Evolutionary conservation across 2,329 filamentous ascomycete genomes (phyloP).

Genomic region (Exserohilum turcica): DNA sequence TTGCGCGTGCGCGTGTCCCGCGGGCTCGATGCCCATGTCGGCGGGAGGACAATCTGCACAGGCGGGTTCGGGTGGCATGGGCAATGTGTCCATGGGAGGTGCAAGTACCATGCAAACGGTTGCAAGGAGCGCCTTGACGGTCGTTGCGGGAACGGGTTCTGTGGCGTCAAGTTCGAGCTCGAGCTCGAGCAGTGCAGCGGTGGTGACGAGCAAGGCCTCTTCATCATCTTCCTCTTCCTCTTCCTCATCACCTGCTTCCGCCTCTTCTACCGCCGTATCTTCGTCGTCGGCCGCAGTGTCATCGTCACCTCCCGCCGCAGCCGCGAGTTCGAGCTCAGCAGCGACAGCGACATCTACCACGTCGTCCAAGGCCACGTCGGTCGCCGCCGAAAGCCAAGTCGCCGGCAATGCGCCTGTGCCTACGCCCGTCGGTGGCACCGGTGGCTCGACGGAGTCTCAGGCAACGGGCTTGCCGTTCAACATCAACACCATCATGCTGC

Average conservation of each 20-base stretch:
- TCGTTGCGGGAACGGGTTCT: conserved; percentile 26
- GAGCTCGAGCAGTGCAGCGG: conserved; percentile 12
- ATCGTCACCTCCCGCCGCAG: background rate
- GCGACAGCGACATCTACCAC: conserved; percentile 6
- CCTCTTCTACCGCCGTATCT: background rate
- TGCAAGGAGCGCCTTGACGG: conserved; percentile 26
- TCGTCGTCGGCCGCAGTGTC: background rate
- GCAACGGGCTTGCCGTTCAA: conserved; percentile 39
- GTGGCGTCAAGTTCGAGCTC: conserved; percentile 8
- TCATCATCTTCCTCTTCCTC: background rate
- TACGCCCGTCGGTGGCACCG: conserved; percentile 17
- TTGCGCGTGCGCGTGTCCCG: conserved; percentile 40
- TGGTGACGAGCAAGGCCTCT: background rate
- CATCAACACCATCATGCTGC: conserved; percentile 41
- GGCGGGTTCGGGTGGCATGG: conserved; percentile 27
- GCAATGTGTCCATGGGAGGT: background rate
- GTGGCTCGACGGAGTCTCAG: conserved; percentile 6
- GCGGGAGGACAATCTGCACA: too few relatives aligned
- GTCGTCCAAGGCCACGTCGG: conserved; percentile 12
- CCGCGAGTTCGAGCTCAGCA: conserved; percentile 1
- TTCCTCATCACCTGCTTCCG: background rate
- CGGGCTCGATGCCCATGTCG: conserved; percentile 39
- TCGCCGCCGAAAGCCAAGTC: conserved; percentile 32
- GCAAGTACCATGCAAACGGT: conserved; percentile 33
- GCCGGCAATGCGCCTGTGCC: conserved; percentile 18